Evolutionary conservation across 2,329 filamentous ascomycete genomes (phyloP), one percentile per base, ranked within the genome.

Genomic region (Fusarium metavorans): DNA sequence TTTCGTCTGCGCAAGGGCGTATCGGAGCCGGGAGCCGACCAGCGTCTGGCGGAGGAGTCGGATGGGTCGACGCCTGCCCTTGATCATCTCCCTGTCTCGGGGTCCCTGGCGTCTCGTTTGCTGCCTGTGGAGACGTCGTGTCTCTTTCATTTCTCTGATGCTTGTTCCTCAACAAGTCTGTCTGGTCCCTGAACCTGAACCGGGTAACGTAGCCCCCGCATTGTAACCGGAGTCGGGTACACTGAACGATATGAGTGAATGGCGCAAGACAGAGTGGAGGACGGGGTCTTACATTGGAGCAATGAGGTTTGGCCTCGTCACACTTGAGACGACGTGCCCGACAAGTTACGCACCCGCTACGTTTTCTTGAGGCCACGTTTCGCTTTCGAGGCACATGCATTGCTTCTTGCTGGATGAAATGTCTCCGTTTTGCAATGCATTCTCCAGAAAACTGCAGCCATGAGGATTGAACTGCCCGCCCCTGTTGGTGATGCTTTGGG

Each of bases 161-260:
- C 14, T 48, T 48, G 43, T 25, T 48, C 14, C 43, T 59, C 8
- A 73, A 60, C 1, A 73, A 30, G 20, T 73, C 68, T 8, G 66
- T 74, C 11, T 74, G 72, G 34, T 74, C 72, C 11, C 69, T 75
- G 43, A 74, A 74, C 4, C 72, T 54, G 7, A 75, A 62, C 2
- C 67, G 70, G 11, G 59, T 57, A 11, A 66, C 57, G 16, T 74
- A 74, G 0, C 72, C 72, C n/a, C 72, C 69, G 11, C 72, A 74
- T 1, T 66, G 68, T 4, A 74, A 50, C 5, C 41, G 54, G 8
- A 74, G 27, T 4, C 68, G 59, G 9, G 27, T 56, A 7, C 70
- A 72, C 70, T 72, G 20, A 4, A 8, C 34, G 43, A 10, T 18
- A 7, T 48, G 43, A 48, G 43, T 2, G 23, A 6, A 25, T 48